A percentile compares a stretch with the other conserved stretches of the same genome.
phyloP scores from a whole-genome alignment of 345 rosid species.

The Salix viminalis region DNA sequence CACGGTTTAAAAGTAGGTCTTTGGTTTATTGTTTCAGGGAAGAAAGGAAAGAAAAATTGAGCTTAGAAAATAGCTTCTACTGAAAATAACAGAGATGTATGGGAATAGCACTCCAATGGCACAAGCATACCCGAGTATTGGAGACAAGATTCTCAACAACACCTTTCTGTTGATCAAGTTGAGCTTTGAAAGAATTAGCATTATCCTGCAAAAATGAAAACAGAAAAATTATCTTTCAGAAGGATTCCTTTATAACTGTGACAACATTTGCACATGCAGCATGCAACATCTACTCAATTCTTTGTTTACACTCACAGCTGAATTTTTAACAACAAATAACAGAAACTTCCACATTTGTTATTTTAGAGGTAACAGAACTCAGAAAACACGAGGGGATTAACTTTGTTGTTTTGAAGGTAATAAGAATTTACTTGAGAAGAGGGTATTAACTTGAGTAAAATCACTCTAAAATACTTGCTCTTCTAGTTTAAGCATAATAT shows the following conservation, averaged over 20 bases:
- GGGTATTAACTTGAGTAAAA: neutral
- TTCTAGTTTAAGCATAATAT: neutral
- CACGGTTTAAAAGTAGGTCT: neutral
- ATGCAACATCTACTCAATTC: neutral
- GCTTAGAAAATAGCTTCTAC: no score
- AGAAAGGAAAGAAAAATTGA: neutral
- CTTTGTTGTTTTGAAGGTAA: neutral
- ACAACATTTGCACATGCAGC: neutral
- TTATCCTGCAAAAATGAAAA: slow-evolving; percentile 45
- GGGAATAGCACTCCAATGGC: no score
- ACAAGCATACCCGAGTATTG: slow-evolving; percentile 58
- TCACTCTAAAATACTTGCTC: neutral
- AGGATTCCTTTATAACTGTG: neutral
- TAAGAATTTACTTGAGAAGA: neutral
- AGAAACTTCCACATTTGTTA: neutral
- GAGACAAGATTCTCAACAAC: slow-evolving; percentile 69
- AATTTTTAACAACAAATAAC: neutral
- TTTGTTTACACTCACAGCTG: neutral
- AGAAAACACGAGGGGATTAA: neutral
- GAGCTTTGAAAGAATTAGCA: slow-evolving; percentile 56
- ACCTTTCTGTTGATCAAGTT: slow-evolving; percentile 61
- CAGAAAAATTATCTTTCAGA: neutral
- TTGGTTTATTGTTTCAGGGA: neutral
- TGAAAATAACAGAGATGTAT: no score
- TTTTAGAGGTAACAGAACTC: neutral